Percentiles rank a stretch among this genome's conserved stretches.
phyloP scores from a whole-genome alignment of 2,329 filamentous ascomycete genomes.

The Fusarium stilboides region DNA sequence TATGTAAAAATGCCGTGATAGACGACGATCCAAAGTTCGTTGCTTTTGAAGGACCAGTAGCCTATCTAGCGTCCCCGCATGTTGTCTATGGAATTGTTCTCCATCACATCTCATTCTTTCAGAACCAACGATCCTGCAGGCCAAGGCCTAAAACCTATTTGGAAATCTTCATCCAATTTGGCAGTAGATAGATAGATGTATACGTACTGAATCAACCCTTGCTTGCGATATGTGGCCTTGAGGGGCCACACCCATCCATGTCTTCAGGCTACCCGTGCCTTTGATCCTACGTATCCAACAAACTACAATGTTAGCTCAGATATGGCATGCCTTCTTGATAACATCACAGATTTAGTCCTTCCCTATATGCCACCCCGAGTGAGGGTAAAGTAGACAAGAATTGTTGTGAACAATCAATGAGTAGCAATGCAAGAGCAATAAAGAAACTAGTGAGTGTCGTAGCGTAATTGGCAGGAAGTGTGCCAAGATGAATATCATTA shows the following conservation, averaged over 20 bases:
- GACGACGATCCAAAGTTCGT: not conserved
- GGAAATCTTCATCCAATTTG: not conserved
- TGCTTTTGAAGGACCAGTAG: conserved; percentile 8
- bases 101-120: conserved; percentile 20
- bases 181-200: not conserved
- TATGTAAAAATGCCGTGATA: not conserved
- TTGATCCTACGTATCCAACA: conserved; percentile 15
- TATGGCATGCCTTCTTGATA: conserved; percentile 18
- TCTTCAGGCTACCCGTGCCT: conserved; percentile 19
- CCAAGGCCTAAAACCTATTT: not conserved
- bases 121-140: conserved; percentile 27
- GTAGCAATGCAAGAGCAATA: not conserved
- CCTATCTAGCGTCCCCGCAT: not conserved
- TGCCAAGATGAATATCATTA: conserved; percentile 20
- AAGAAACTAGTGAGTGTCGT: not conserved
- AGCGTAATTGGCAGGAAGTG: conserved; percentile 9
- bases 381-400: not conserved
- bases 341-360: conserved; percentile 9
- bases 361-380: not conserved
- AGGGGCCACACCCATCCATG: conserved; percentile 6
- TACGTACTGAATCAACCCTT: conserved; percentile 9
- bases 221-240: conserved; percentile 10
- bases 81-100: conserved; percentile 9
- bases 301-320: conserved; percentile 12
- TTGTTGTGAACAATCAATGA: not conserved